A percentile compares a stretch with the other conserved stretches of the same genome.
Evolutionary conservation across 2,329 filamentous ascomycete species (phyloP).

Genomic region (Herpotrichia juniperi): DNA sequence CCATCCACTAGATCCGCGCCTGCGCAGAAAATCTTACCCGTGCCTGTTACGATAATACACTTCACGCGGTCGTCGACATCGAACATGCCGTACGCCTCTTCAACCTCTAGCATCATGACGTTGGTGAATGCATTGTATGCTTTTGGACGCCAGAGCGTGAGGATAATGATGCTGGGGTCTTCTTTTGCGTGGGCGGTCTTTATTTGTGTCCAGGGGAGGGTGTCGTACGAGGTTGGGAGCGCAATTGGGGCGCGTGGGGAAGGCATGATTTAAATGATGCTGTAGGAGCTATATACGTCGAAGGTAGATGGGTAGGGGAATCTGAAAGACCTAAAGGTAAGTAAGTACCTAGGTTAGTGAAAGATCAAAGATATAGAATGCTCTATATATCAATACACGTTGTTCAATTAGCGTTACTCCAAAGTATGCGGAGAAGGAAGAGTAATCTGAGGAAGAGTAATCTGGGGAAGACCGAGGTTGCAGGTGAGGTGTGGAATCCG

Average conservation of each 20-base stretch:
- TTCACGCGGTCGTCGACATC: conserved; percentile 62
- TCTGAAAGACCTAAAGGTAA: neutral
- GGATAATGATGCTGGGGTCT: conserved; percentile 63
- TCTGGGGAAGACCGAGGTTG: conserved; percentile 10
- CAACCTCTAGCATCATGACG: conserved; percentile 67
- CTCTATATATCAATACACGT: neutral
- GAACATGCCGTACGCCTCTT: conserved; percentile 58
- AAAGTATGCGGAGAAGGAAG: neutral
- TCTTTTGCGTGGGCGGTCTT: conserved; percentile 48
- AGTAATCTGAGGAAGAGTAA: conserved; percentile 4
- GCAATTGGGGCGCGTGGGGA: conserved; percentile 20
- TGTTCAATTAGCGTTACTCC: neutral
- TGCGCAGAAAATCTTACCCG: conserved; percentile 60
- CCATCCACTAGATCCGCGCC: conserved; percentile 63
- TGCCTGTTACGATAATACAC: conserved; percentile 60
- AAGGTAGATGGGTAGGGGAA: no score
- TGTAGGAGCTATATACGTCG: no score
- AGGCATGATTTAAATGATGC: conserved; percentile 20
- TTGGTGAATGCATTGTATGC: conserved; percentile 74
- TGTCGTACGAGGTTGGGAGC: conserved; percentile 48
- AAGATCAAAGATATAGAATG: neutral
- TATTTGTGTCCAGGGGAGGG: conserved; percentile 49
- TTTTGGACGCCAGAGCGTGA: conserved; percentile 68
- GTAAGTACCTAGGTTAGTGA: neutral
- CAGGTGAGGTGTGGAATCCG: neutral